phyloP scores from a whole-genome alignment of 2,329 filamentous ascomycete species.

The Cladophialophora yegresii region DNA sequence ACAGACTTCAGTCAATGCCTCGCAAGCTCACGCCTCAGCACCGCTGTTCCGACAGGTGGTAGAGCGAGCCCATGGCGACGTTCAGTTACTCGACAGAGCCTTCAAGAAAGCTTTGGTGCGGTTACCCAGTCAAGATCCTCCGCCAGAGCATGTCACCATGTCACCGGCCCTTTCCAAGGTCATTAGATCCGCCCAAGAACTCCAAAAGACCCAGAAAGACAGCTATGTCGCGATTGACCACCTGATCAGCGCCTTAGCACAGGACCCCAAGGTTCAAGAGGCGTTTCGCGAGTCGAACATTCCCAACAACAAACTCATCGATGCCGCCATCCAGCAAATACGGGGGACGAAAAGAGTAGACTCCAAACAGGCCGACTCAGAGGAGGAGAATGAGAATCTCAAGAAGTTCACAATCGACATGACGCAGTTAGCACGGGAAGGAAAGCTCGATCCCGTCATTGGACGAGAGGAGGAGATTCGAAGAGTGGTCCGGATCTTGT shows the following conservation, averaged over 20 bases:
- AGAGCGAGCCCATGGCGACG: constrained; percentile 89
- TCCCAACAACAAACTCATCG: constrained; percentile 85
- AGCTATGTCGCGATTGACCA: constrained; percentile 93
- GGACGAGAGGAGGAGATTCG: constrained; percentile 90
- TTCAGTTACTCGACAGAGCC: constrained; percentile 81
- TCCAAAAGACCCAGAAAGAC: constrained; percentile 98
- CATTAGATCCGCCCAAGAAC: constrained; percentile 77
- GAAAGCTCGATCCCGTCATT: constrained; percentile 95
- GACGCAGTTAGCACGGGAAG: constrained; percentile 93
- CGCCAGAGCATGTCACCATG: constrained; percentile 82
- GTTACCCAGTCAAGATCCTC: constrained; percentile 89
- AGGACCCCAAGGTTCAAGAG: constrained; percentile 73
- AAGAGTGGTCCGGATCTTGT: constrained; percentile 89
- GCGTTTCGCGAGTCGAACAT: constrained; percentile 84
- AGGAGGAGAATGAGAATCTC: constrained; percentile 90
- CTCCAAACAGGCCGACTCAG: constrained; percentile 89
- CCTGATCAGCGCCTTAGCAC: constrained; percentile 79
- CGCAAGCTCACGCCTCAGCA: constrained; percentile 61
- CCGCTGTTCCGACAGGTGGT: constrained; percentile 95
- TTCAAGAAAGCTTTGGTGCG: constrained; percentile 91
- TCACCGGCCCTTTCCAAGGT: constrained; percentile 80
- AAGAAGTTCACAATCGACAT: constrained; percentile 99
- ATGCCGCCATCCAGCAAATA: constrained; percentile 87
- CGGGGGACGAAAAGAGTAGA: constrained; percentile 91
- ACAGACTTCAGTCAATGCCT: constrained; percentile 65